These are phyloP conservation scores for Phytophthora idaei DNA, from an alignment of 352 stramenopile species.

Conservation along the genomic window DNA sequence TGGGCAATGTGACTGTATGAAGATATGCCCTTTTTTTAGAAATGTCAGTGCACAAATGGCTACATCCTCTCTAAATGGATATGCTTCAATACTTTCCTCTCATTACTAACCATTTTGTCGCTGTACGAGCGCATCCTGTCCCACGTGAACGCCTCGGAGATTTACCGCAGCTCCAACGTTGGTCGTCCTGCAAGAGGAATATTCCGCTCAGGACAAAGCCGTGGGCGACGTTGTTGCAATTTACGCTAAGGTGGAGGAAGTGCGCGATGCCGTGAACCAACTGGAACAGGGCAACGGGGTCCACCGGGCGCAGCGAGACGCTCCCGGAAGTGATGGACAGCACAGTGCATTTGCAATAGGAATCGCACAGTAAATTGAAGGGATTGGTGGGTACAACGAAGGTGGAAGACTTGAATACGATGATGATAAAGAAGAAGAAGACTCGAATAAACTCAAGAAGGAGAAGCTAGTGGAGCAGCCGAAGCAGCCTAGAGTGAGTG, in stretches of 20 bases:
- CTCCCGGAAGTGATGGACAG: conserved; percentile 21
- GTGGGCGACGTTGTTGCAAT: conserved; percentile 6
- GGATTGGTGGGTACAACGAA: conserved; percentile 22
- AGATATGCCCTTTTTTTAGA: no score
- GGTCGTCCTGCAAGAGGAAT: conserved; percentile 22
- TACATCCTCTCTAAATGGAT: conserved; percentile 1
- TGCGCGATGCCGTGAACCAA: conserved; percentile 35
- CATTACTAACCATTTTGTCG: conserved; percentile 8
- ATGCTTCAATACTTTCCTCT: conserved; percentile 8
- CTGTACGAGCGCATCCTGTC: conserved; percentile 37
- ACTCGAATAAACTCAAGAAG: conserved; percentile 9
- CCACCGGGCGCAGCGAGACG: conserved; percentile 12
- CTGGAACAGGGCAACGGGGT: conserved; percentile 29
- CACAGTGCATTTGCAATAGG: conserved; percentile 15
- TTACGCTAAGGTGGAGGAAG: conserved; percentile 16
- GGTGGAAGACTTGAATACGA: neutral
- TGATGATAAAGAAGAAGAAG: conserved; percentile 12
- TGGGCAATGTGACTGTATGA: no score
- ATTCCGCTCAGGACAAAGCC: neutral
- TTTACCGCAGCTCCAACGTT: conserved; percentile 28
- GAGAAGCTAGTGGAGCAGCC: conserved; percentile 2
- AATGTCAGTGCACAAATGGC: neutral
- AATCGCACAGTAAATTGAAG: conserved; percentile 13
- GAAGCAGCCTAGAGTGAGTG: neutral
- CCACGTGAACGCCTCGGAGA: conserved; percentile 19